These are phyloP conservation scores for Lipomyces lipofer DNA, from an alignment of 805 yeast genomes.

Conservation along the genomic window DNA sequence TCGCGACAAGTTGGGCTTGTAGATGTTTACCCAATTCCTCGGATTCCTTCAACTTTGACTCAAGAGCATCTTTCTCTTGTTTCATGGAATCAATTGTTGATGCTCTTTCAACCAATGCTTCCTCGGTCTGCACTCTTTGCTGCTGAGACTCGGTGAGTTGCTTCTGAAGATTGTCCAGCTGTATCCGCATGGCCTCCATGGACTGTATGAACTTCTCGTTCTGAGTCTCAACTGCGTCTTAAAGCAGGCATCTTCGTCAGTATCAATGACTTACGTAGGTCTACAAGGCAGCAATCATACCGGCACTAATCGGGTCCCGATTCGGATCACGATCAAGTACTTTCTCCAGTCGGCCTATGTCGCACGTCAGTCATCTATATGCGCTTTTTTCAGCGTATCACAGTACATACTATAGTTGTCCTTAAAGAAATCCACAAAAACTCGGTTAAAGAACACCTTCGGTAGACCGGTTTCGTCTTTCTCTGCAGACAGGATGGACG, in stretches of 20 bases:
- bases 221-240: slow-evolving; percentile 29
- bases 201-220: slow-evolving; percentile 23
- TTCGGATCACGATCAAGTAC: slow-evolving; percentile 75
- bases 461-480: slow-evolving; percentile 88
- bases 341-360: slow-evolving; percentile 64
- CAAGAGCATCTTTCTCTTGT: slow-evolving; percentile 8
- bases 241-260: no score
- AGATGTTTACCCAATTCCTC: slow-evolving; percentile 3
- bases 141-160: slow-evolving; percentile 2
- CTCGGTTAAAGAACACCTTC: slow-evolving; percentile 66
- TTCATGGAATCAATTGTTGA: slow-evolving; percentile 1
- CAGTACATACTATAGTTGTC: slow-evolving; percentile 71
- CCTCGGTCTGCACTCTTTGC: slow-evolving; percentile 6
- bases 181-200: slow-evolving; percentile 17
- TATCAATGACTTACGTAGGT: no score
- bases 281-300: slow-evolving; percentile 1
- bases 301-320: slow-evolving; percentile 56
- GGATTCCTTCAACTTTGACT: slow-evolving; percentile 7
- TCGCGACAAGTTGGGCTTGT: slow-evolving; percentile 9
- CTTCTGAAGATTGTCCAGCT: slow-evolving; percentile 12
- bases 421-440: slow-evolving; percentile 64
- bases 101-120: slow-evolving; percentile 5
- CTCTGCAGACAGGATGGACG: slow-evolving; percentile 50
- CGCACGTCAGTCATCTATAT: no score
- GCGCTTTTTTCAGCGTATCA: no score